phyloP scores from a whole-genome alignment of 768 basidiomycete species.

The Roridomyces roridus region DNA sequence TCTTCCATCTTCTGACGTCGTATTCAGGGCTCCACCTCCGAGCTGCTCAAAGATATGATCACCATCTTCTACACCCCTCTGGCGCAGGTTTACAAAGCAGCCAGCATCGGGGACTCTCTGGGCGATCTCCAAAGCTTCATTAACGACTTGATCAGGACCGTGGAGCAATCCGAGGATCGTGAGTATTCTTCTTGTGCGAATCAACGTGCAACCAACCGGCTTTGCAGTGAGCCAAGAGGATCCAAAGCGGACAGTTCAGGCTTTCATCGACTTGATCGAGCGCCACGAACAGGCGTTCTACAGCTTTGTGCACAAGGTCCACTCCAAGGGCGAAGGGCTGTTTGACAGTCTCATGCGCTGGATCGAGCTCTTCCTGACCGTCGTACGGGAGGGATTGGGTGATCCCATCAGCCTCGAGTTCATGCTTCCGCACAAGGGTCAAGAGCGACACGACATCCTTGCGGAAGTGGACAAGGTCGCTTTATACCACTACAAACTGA shows the following conservation, averaged over 20 bases:
- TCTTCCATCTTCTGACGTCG: not conserved
- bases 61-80: conserved; percentile 98
- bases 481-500: conserved; percentile 92
- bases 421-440: conserved; percentile 81
- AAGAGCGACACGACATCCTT: conserved; percentile 79
- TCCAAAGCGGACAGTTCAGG: conserved; percentile 85
- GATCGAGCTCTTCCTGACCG: conserved; percentile 94
- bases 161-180: conserved; percentile 91
- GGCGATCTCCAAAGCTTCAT: conserved; percentile 92
- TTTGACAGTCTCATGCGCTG: conserved; percentile 95
- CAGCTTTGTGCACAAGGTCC: conserved; percentile 97
- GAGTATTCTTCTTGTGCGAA: conserved; percentile 37
- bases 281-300: conserved; percentile 97
- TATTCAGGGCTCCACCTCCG: conserved; percentile 87
- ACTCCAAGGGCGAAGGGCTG: conserved; percentile 92
- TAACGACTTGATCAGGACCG: conserved; percentile 93
- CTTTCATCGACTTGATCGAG: conserved; percentile 91
- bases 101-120: conserved; percentile 94
- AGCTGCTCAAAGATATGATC: conserved; percentile 96
- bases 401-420: conserved; percentile 82
- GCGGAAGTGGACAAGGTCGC: conserved; percentile 89
- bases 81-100: conserved; percentile 96
- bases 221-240: conserved; percentile 79
- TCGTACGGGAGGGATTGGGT: conserved; percentile 89
- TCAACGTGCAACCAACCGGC: not conserved